Evolutionary conservation across 202 grass and related monocot genomes (phyloP).

Genomic region (Saccharum hybrid): DNA sequence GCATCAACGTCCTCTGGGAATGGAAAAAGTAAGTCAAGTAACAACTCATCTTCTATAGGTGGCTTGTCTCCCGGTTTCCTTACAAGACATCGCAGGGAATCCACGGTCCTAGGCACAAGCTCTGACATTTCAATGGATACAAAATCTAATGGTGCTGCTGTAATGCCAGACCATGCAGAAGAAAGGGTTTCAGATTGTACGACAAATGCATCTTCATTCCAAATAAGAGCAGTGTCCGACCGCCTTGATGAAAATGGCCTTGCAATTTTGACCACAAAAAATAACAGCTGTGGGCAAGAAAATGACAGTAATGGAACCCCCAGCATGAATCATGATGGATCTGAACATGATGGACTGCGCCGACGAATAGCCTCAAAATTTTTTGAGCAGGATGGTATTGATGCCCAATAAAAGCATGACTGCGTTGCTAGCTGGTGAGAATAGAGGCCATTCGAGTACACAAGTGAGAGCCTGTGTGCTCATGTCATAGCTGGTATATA

Average conservation of each 20-base stretch:
- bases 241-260: conserved; percentile 46
- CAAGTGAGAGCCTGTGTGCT: conserved; percentile 30
- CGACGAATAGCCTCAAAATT: conserved; percentile 46
- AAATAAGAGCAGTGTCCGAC: not conserved
- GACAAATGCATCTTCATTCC: conserved; percentile 19
- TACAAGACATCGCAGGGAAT: conserved; percentile 36
- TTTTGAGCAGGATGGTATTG: conserved; percentile 50
- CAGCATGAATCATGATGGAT: conserved; percentile 10
- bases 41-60: conserved; percentile 27
- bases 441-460: not conserved
- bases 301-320: conserved; percentile 35
- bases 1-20: conserved; percentile 47
- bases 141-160: conserved; percentile 26
- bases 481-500: conserved; percentile 33
- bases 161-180: conserved; percentile 26
- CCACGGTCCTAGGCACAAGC: conserved; percentile 1
- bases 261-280: conserved; percentile 19
- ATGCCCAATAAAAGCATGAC: conserved; percentile 49
- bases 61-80: conserved; percentile 42
- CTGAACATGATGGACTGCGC: conserved; percentile 48
- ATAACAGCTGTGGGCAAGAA: conserved; percentile 37
- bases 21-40: conserved; percentile 40
- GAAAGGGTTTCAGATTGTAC: conserved; percentile 37
- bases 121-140: conserved; percentile 33
- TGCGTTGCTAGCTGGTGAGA: not conserved